Percentiles rank a stretch among this genome's conserved stretches.
These are phyloP conservation scores for Aegilops sharonensis DNA, from an alignment of 176 grass and related monocot genomes.

Conservation along the genomic window DNA sequence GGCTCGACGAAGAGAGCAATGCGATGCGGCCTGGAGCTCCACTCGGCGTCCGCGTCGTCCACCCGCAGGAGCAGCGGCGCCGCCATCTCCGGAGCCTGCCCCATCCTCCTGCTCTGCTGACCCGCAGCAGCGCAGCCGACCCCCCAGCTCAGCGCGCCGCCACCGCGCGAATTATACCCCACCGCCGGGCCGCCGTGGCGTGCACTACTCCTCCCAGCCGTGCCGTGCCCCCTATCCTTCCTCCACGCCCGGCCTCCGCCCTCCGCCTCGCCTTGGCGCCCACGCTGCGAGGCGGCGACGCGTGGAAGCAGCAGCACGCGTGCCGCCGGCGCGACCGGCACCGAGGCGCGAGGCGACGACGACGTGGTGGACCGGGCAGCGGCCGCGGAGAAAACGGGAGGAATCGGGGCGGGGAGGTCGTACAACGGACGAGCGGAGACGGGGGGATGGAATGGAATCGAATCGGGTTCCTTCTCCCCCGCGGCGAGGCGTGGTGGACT, in stretches of 20 bases:
- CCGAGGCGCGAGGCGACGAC: not conserved
- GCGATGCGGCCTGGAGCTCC: slow-evolving; percentile 64
- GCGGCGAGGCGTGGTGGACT: not conserved
- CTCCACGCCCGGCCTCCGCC: not conserved
- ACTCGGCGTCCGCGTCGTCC: slow-evolving; percentile 41
- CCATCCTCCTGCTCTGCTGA: slow-evolving; percentile 24
- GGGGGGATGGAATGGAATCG: slow-evolving; percentile 10
- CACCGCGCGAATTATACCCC: slow-evolving; percentile 4
- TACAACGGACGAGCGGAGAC: slow-evolving; percentile 6
- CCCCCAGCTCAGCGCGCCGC: not conserved
- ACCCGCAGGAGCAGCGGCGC: slow-evolving; percentile 30
- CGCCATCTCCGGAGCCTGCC: slow-evolving; percentile 32
- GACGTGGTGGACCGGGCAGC: slow-evolving; percentile 24
- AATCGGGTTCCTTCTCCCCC: not conserved
- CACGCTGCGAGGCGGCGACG: slow-evolving; percentile 33
- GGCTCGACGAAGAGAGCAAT: slow-evolving; percentile 93
- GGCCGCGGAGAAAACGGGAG: not conserved
- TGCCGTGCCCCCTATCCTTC: slow-evolving; percentile 37
- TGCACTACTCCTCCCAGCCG: slow-evolving; percentile 31
- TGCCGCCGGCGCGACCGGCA: not conserved
- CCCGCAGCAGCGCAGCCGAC: not conserved
- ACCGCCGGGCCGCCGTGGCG: not conserved
- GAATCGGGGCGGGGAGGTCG: not conserved
- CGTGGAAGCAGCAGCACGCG: slow-evolving; percentile 29
- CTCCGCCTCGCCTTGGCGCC: slow-evolving; percentile 30